A percentile compares a stretch with the other conserved stretches of the same genome.
Evolutionary conservation across 2,329 filamentous ascomycete species (phyloP).

Genomic region (Aspergillus novofumigatus): DNA sequence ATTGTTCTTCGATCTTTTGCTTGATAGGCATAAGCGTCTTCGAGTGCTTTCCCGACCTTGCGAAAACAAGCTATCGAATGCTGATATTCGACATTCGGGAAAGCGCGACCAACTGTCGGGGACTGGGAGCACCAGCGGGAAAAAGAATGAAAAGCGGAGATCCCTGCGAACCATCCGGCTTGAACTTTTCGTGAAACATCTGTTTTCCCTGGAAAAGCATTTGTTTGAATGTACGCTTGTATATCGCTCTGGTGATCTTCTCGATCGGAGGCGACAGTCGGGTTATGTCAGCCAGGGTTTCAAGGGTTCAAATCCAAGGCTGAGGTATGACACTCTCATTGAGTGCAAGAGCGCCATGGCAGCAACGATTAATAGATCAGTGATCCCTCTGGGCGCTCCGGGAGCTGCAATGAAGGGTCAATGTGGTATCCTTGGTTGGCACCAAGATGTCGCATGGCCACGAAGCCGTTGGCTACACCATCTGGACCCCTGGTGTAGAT

Average conservation of each 20-base stretch:
- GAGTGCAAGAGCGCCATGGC: not conserved
- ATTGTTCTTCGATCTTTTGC: not conserved
- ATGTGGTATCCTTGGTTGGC: not conserved
- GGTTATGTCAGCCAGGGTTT: not conserved
- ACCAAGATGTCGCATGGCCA: not conserved
- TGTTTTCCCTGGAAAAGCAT: not conserved
- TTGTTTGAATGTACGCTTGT: not conserved
- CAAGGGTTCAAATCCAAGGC: not conserved
- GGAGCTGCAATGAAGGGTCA: not conserved
- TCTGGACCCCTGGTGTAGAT: not conserved
- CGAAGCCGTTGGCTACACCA: not conserved
- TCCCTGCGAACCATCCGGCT: not conserved
- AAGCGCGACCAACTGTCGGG: not conserved
- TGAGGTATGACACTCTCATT: not conserved
- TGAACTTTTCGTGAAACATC: not conserved
- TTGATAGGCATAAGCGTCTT: not conserved
- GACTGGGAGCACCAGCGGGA: not conserved
- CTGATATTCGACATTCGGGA: not conserved
- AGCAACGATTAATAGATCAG: not conserved
- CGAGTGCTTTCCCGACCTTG: not conserved
- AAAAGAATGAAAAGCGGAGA: not conserved
- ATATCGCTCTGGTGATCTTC: not conserved
- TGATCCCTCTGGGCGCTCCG: not conserved
- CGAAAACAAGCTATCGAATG: not conserved
- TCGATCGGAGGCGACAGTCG: not conserved